Percentiles rank a stretch among this genome's conserved stretches.
Evolutionary conservation across 1,284 basidiomycete species (phyloP).

Genomic region (Marasmius oreades): DNA sequence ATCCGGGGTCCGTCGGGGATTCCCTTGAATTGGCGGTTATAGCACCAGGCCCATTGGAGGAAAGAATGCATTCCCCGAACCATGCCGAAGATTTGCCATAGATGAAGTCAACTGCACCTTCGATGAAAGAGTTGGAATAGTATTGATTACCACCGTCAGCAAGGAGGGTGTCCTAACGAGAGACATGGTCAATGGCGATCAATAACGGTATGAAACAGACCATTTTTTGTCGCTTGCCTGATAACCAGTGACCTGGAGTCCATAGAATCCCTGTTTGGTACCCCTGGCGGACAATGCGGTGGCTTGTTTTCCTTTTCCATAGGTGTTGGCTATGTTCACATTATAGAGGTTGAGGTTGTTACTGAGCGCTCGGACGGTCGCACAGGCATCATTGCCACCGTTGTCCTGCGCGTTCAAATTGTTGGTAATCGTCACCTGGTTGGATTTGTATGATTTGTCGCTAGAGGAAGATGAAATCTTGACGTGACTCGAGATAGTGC

Average conservation of each 20-base stretch:
- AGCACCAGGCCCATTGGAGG: constrained; percentile 23
- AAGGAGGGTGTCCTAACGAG: constrained; percentile 11
- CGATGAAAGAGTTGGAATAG: constrained; percentile 25
- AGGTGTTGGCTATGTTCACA: constrained; percentile 24
- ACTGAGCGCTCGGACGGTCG: constrained; percentile 18
- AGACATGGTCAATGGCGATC: neutral
- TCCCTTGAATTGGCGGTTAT: constrained; percentile 26
- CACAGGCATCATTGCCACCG: constrained; percentile 20
- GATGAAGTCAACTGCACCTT: constrained; percentile 27
- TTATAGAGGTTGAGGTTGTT: constrained; percentile 23
- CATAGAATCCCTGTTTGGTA: constrained; percentile 22
- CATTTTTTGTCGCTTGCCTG: constrained; percentile 4
- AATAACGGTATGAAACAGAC: neutral
- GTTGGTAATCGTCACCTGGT: constrained; percentile 24
- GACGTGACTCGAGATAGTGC: no score
- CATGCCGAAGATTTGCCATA: constrained; percentile 25
- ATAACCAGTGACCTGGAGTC: constrained; percentile 21
- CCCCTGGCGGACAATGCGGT: constrained; percentile 23
- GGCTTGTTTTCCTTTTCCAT: constrained; percentile 24
- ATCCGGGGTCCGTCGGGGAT: constrained; percentile 16
- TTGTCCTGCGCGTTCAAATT: constrained; percentile 25
- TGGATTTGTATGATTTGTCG: constrained; percentile 20
- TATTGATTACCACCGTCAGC: constrained; percentile 18
- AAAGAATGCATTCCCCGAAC: constrained; percentile 26
- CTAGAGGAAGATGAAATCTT: constrained; percentile 9